These are phyloP conservation scores for Trichoderma atrobrunneum DNA, from an alignment of 2,329 filamentous ascomycete genomes.

Conservation along the genomic window DNA sequence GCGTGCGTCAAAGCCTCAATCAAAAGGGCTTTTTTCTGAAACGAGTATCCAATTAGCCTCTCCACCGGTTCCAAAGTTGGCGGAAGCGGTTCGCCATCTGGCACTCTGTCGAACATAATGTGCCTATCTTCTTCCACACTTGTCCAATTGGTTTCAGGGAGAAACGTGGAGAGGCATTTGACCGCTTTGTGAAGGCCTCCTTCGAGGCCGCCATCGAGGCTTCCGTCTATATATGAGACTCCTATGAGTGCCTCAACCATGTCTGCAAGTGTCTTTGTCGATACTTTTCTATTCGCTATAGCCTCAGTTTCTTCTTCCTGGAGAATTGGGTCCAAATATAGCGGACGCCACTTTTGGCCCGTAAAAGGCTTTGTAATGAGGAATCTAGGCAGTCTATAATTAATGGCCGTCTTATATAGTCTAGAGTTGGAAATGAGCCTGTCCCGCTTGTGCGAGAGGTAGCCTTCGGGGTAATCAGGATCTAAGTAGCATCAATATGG, in stretches of 20 bases:
- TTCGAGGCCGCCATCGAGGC: slow-evolving; percentile 39
- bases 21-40: slow-evolving; percentile 65
- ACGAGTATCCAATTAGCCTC: slow-evolving; percentile 66
- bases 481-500: slow-evolving; percentile 42
- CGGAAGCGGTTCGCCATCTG: slow-evolving; percentile 36
- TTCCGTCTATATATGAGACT: slow-evolving; percentile 67
- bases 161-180: slow-evolving; percentile 62
- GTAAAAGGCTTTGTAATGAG: slow-evolving; percentile 69
- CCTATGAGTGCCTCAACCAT: slow-evolving; percentile 84
- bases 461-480: slow-evolving; percentile 71
- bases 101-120: slow-evolving; percentile 44
- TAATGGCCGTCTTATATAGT: slow-evolving; percentile 63
- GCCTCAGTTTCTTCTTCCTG: slow-evolving; percentile 13
- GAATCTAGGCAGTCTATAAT: slow-evolving; percentile 66
- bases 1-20: slow-evolving; percentile 79
- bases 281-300: slow-evolving; percentile 43
- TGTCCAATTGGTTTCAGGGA: slow-evolving; percentile 58
- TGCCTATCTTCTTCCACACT: slow-evolving; percentile 41
- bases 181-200: slow-evolving; percentile 64
- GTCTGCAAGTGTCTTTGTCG: slow-evolving; percentile 81
- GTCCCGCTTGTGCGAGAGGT: slow-evolving; percentile 66
- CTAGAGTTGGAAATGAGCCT: slow-evolving; percentile 70
- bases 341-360: slow-evolving; percentile 67
- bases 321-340: slow-evolving; percentile 48
- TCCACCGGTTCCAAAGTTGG: slow-evolving; percentile 54